phyloP scores from a whole-genome alignment of 164 flowering plant species.

The Macadamia integrifolia region DNA sequence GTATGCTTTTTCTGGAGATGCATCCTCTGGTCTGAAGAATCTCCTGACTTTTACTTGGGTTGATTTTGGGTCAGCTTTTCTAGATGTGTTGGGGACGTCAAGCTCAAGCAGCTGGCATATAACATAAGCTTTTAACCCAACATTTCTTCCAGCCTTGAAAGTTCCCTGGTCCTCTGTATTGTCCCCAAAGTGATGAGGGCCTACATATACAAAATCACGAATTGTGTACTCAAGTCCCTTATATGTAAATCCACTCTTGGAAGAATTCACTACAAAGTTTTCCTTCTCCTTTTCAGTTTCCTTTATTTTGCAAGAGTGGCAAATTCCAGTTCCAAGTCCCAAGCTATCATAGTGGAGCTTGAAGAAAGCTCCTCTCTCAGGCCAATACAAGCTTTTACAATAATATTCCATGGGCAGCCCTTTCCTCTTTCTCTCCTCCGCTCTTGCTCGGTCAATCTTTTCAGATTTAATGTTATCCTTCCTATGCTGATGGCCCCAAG shows the following conservation, averaged over 20 bases:
- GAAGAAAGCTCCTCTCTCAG: constrained; percentile 81
- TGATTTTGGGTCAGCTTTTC: constrained; percentile 26
- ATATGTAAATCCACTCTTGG: constrained; percentile 38
- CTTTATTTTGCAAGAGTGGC: constrained; percentile 53
- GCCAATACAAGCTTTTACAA: constrained; percentile 84
- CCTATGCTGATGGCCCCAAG: constrained; percentile 83
- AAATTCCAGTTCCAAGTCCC: constrained; percentile 74
- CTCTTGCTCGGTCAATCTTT: constrained; percentile 47
- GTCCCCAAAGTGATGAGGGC: constrained; percentile 40
- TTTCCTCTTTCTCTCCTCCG: constrained; percentile 70
- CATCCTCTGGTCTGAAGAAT: constrained; percentile 90
- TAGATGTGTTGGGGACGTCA: constrained; percentile 26
- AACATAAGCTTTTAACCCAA: constrained; percentile 75
- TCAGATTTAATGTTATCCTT: constrained; percentile 49
- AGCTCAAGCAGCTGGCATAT: constrained; percentile 73
- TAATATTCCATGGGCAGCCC: constrained; percentile 75
- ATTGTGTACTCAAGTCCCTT: constrained; percentile 49
- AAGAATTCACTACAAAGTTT: constrained; percentile 32
- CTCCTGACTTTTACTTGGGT: constrained; percentile 57
- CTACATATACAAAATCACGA: constrained; percentile 66
- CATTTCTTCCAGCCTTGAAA: constrained; percentile 79
- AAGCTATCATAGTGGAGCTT: constrained; percentile 41
- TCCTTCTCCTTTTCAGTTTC: constrained; percentile 34
- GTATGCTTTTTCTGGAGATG: constrained; percentile 81
- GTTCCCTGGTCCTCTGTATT: constrained; percentile 33